Base-by-base conservation (phyloP, 768 basidiomycete genomes). In the Mycena capillaripes region DNA sequence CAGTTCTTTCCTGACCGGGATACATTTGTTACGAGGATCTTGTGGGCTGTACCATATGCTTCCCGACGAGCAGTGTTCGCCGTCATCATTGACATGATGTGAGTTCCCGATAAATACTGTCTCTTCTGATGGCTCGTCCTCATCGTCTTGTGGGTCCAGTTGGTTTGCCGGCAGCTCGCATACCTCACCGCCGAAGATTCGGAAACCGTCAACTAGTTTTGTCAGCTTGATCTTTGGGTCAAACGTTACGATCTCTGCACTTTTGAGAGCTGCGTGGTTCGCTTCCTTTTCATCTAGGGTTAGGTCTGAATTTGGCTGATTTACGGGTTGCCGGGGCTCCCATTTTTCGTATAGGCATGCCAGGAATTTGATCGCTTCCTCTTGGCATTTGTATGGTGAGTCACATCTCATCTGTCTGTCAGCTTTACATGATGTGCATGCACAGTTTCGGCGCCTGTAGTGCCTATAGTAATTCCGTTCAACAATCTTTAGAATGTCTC, bases 321-420 rank as follows among this genome's bases (percentile, higher is more conserved):
- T 55, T 2, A 55, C 25, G 1, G 36, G 7, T 14, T 3, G 17
- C 10, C 63, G n/a, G 1, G 63, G 63, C 25, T 65, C 50, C 63
- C 63, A 65, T 30, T 65, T 65, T 6, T 65, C 63, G 21, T 25
- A 16, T 1, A 65, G 50, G 25, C 63, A 65, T 17, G 40, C 52
- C 1, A 53, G 17, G 8, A 65, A 34, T 27, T 64, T 64, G 16
- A 38, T 27, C 4, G 34, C 48, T 11, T 50, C 62, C 23, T 53
- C 62, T 27, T 62, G 61, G 29, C 46, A 64, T 19, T 64, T 50
- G 23, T 64, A 64, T 29, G 48, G 46, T 4, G 50, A n/a, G 19
- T 53, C 34, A 38, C 50, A 64, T 2, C 62, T 48, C 1, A 7
- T 4, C 9, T 16, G 25, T 40, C 63, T 38, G 19, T 65, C 52